Percentiles rank a stretch among this genome's conserved stretches.
Evolutionary conservation across 495 filamentous ascomycete species (phyloP).

Genomic region (Trichoderma asperelloides): DNA sequence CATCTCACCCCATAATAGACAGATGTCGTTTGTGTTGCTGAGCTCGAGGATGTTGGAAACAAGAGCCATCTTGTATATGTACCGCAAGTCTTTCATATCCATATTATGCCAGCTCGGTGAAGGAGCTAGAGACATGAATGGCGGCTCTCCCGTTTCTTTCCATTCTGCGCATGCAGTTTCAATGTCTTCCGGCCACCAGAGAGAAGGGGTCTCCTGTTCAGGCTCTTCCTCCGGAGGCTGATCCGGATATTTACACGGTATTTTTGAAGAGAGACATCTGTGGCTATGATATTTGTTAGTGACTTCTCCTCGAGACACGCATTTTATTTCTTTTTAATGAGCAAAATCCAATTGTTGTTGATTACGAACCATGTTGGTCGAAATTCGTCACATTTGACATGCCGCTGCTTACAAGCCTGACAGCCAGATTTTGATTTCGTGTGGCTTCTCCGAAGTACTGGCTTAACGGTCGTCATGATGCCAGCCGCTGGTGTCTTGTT

Average conservation of each 20-base stretch:
- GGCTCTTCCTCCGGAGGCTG: not conserved
- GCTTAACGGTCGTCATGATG: not conserved
- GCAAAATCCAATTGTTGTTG: not conserved
- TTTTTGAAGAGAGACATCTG: not conserved
- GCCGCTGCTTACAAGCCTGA: not conserved
- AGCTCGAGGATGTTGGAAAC: not conserved
- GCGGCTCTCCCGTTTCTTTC: not conserved
- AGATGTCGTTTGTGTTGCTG: not conserved
- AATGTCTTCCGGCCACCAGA: not conserved
- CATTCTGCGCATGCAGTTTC: not conserved
- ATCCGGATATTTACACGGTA: not conserved
- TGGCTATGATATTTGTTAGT: not conserved
- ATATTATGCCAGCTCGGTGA: slow-evolving; percentile 1
- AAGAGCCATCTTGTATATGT: not conserved
- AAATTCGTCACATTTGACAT: not conserved
- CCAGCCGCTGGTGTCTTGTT: not conserved
- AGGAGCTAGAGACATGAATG: not conserved
- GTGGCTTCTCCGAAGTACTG: not conserved
- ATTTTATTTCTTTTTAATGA: not conserved
- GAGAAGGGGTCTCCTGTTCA: not conserved
- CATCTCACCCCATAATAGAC: not conserved
- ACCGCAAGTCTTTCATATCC: not conserved
- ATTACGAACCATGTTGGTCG: not conserved
- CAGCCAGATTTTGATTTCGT: slow-evolving; percentile 1
- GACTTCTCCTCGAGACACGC: not conserved